phyloP scores from a whole-genome alignment of 2,329 filamentous ascomycete genomes.

The Trichoderma sp. region DNA sequence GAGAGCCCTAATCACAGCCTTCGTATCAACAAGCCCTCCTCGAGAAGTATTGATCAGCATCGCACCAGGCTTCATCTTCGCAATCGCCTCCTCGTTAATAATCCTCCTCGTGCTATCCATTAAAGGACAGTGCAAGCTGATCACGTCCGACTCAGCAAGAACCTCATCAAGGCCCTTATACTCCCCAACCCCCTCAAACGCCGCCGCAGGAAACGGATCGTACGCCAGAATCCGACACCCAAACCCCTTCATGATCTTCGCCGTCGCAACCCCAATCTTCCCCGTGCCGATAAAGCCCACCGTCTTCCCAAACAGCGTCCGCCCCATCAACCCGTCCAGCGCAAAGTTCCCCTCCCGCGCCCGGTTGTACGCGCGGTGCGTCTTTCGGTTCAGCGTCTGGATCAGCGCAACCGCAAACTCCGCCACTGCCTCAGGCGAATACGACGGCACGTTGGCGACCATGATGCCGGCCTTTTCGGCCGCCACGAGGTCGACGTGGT shows the following conservation, averaged over 20 bases:
- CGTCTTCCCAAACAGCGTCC: constrained; percentile 61
- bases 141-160: constrained; percentile 56
- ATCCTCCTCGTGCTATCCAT: constrained; percentile 59
- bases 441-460: constrained; percentile 65
- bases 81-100: constrained; percentile 54
- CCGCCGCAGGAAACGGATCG: constrained; percentile 54
- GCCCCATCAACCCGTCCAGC: constrained; percentile 61
- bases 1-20: constrained; percentile 57
- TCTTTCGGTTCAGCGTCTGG: constrained; percentile 66
- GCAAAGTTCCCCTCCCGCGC: constrained; percentile 68
- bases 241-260: constrained; percentile 62
- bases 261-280: constrained; percentile 61
- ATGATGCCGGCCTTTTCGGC: constrained; percentile 56
- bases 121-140: constrained; percentile 66
- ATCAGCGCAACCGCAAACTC: constrained; percentile 68
- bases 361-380: constrained; percentile 65
- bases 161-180: constrained; percentile 55
- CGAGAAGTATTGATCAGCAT: constrained; percentile 68
- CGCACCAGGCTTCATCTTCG: constrained; percentile 56
- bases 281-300: constrained; percentile 66
- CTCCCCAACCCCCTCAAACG: constrained; percentile 49
- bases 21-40: constrained; percentile 61
- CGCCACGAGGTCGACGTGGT: constrained; percentile 60
- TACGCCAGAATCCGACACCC: constrained; percentile 61
- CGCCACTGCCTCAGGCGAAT: constrained; percentile 67